Base-by-base conservation (phyloP, 768 basidiomycete genomes). In the Boletus patriciae region DNA sequence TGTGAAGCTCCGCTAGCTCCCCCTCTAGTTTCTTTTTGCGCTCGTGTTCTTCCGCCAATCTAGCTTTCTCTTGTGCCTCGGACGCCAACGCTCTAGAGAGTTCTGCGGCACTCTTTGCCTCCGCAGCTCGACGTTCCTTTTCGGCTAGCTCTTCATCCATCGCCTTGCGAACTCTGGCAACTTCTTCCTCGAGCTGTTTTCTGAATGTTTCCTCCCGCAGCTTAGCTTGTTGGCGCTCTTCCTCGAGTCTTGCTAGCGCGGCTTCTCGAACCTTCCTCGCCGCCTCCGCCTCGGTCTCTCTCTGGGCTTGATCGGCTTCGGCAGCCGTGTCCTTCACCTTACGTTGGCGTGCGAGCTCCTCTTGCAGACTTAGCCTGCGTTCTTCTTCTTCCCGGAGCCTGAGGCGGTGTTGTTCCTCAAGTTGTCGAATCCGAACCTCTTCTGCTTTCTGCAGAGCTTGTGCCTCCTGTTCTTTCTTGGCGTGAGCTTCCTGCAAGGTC, bases 31-130 rank as follows among this genome's bases (percentile, higher is more conserved):
- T 63, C 62, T 62, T 66, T 23, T 68, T 72, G 29, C 62, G 68
- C 31, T 70, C 62, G 49, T 70, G 63, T 55, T 73, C 70, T 46
- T 73, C 70, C 13, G 62, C 66, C 34, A 64, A 13, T 41, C 68
- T 63, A 18, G 68, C 64, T 37, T 55, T 72, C 50, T 72, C 70
- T 45, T 73, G 70, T 23, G 68, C 70, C 41, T 71, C 71, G 11
- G 55, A 43, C 8, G 60, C 63, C 46, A 67, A 41, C 11, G 61
- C 54, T 10, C 58, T 62, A 18, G 70, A 71, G 36, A 70, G 60
- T 18, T 71, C 70, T 34, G 64, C 64, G n/a, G 60, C 62, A n/a
- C 64, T 63, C 43, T 68, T 72, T 18, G 68, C 68, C 48, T 64
- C 70, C 33, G 34, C 48, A 7, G 55, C 64, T 41, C 48, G 60